Base-by-base conservation (phyloP, 2,329 filamentous ascomycete genomes). In the Saccharata proteae region DNA sequence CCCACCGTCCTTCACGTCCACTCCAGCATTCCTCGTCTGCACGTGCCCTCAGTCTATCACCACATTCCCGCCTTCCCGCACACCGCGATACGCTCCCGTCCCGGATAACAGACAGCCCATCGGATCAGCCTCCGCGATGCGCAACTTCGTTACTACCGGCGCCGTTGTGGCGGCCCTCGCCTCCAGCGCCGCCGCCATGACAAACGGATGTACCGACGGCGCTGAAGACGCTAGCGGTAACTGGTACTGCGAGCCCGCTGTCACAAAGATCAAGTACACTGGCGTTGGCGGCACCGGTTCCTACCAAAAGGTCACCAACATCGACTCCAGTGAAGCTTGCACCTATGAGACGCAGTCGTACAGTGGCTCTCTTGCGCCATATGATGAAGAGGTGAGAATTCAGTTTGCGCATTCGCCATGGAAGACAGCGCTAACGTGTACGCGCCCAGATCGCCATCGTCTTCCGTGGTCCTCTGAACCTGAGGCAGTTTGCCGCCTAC, bases 401-500 rank as follows among this genome's bases (percentile, higher is more conserved):
- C 11, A 15, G 18, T 21, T 16, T 20, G 12, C 21, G 19, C 16
- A 14, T 23, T n/a, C n/a, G n/a, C n/a, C n/a, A n/a, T n/a, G n/a
- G n/a, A n/a, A n/a, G n/a, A n/a, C n/a, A n/a, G n/a, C n/a, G n/a
- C n/a, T n/a, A n/a, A n/a, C n/a, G n/a, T n/a, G n/a, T n/a, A n/a
- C n/a, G 24, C 17, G 15, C 16, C 1, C 37, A 83, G 78, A 62
- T 85, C 17, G 81, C 78, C 2, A 54, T 82, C 39, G 76, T 83
- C 50, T 65, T 85, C 47, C 75, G 80, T 42, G 81, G 80, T 3
- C 80, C 80, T 2, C 52, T 81, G 43, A 57, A 68, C 22, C 49
- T 86, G 18, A 73, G 72, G 47, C 67, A 80, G 42, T 64, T 84
- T 33, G 80, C 78, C 8, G 74, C 75, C 33, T 86, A 84, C 54